Evolutionary conservation across 2,329 filamentous ascomycete species (phyloP), one percentile per base, ranked within the genome.

Genomic region (Ceratocystis ficicola): DNA sequence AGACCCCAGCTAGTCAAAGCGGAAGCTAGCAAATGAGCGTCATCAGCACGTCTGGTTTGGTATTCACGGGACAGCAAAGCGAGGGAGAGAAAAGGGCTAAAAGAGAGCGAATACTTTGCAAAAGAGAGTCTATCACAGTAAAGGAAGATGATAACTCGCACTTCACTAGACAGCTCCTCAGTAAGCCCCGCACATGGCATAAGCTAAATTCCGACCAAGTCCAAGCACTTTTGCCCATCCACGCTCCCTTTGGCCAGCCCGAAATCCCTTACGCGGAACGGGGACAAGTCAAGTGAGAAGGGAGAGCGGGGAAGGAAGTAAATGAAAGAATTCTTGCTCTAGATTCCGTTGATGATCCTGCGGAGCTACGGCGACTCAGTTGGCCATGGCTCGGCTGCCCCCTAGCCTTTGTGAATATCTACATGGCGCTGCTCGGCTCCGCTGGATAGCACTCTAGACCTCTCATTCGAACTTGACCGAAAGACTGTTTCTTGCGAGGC

Each of bases 201-300:
- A 52, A 52, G 48, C 48, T 25, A 12, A 52, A 25, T 15, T 2
- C 55, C 10, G 12, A 5, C 52, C 52, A 30, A 57, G 55, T 30
- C 28, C 55, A 59, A 59, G 25, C 36, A 59, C 55, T 59, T 59
- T 59, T 30, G 30, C 3, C 17, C 32, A 57, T 36, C n/a, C 15
- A n/a, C n/a, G 3, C 30, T 59, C 55, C 55, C 55, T 59, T 36
- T 32, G 55, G 32, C 8, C 25, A 22, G 17, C 25, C 25, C 3
- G 55, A 8, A 36, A n/a, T 59, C 55, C 55, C 55, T 59, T 59
- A 20, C 55, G 12, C 55, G 55, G 30, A 36, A n/a, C 55, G 30
- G 30, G 12, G 28, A 36, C 28, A 28, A 12, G 36, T 15, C 36
- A 4, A 41, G 22, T 52, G 48, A 52, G 48, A 22, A 52, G 10